Conservation (phyloP, 2,329 filamentous ascomycete genomes). For the Aspergillus pseudoviridinutans region DNA sequence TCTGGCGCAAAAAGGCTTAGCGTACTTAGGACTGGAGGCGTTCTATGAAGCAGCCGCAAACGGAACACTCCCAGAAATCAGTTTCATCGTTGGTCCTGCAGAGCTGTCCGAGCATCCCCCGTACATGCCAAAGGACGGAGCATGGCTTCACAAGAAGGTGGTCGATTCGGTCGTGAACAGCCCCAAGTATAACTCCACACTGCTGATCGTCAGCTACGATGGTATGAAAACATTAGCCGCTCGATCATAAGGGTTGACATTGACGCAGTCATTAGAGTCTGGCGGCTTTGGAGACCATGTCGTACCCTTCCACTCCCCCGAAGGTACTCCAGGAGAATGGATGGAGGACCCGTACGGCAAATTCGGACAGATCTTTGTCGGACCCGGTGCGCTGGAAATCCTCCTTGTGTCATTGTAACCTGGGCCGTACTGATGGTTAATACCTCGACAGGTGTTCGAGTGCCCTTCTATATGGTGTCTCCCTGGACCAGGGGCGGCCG, state of each 20-base stretch:
- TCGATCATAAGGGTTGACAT: neutral
- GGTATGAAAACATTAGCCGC: constrained; percentile 24
- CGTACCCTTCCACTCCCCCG: constrained; percentile 48
- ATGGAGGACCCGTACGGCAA: constrained; percentile 43
- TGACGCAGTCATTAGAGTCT: constrained; percentile 37
- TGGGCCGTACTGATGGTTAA: neutral
- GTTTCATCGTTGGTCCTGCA: constrained; percentile 48
- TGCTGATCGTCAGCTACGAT: constrained; percentile 50
- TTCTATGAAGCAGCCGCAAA: constrained; percentile 51
- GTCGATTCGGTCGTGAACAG: constrained; percentile 50
- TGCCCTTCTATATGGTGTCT: constrained; percentile 55
- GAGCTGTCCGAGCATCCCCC: constrained; percentile 54
- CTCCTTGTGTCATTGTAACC: neutral
- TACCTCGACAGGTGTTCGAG: constrained; percentile 40
- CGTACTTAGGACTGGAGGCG: constrained; percentile 44
- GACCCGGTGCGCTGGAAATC: constrained; percentile 31
- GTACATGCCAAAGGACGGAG: constrained; percentile 51
- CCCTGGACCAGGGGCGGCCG: constrained; percentile 53
- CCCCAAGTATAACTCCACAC: constrained; percentile 48
- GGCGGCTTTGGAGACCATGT: constrained; percentile 56
- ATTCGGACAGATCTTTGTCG: constrained; percentile 42
- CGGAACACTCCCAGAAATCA: constrained; percentile 50
- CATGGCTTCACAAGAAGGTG: constrained; percentile 52
- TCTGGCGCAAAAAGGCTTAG: constrained; percentile 46
- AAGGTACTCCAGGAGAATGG: constrained; percentile 52